A percentile compares a stretch with the other conserved stretches of the same genome.
phyloP scores from a whole-genome alignment of 2,329 filamentous ascomycete genomes.

The Fusarium phyllophilum region DNA sequence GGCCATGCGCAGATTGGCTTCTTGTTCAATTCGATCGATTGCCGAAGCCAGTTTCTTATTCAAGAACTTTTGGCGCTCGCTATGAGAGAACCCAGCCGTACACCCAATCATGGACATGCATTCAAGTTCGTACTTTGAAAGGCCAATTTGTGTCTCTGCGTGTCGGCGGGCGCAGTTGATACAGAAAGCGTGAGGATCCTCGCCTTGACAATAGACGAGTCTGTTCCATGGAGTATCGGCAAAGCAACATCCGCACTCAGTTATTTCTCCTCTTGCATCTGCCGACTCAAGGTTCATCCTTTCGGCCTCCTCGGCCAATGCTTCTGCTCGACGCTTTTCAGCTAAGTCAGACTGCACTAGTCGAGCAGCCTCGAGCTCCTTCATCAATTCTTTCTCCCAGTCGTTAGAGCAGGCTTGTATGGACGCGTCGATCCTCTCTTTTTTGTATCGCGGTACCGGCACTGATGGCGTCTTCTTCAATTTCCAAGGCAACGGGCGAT shows the following conservation, averaged over 20 bases:
- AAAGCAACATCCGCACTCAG: slow-evolving; percentile 81
- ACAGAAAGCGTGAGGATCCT: slow-evolving; percentile 74
- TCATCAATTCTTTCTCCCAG: slow-evolving; percentile 16
- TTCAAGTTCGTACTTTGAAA: slow-evolving; percentile 71
- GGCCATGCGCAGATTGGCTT: slow-evolving; percentile 74
- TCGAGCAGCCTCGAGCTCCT: slow-evolving; percentile 39
- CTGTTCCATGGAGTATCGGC: slow-evolving; percentile 72
- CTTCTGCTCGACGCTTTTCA: slow-evolving; percentile 48
- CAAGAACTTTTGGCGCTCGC: slow-evolving; percentile 67
- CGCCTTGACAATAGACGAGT: slow-evolving; percentile 73
- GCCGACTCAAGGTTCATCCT: slow-evolving; percentile 55
- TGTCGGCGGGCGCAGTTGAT: slow-evolving; percentile 70
- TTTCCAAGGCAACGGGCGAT: neutral
- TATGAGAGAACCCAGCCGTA: slow-evolving; percentile 65
- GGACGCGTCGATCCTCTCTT: slow-evolving; percentile 1
- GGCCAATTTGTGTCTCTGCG: slow-evolving; percentile 75
- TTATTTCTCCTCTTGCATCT: slow-evolving; percentile 60
- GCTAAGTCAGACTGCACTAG: neutral
- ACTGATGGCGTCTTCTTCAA: slow-evolving; percentile 23
- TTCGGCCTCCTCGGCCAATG: slow-evolving; percentile 44
- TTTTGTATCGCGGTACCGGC: neutral
- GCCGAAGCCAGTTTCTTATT: slow-evolving; percentile 67
- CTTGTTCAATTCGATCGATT: slow-evolving; percentile 77
- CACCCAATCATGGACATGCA: slow-evolving; percentile 80
- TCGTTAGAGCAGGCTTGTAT: neutral